Evolutionary conservation across 2,329 filamentous ascomycete species (phyloP), one percentile per base, ranked within the genome.

Genomic region (Sporothrix luriei): DNA sequence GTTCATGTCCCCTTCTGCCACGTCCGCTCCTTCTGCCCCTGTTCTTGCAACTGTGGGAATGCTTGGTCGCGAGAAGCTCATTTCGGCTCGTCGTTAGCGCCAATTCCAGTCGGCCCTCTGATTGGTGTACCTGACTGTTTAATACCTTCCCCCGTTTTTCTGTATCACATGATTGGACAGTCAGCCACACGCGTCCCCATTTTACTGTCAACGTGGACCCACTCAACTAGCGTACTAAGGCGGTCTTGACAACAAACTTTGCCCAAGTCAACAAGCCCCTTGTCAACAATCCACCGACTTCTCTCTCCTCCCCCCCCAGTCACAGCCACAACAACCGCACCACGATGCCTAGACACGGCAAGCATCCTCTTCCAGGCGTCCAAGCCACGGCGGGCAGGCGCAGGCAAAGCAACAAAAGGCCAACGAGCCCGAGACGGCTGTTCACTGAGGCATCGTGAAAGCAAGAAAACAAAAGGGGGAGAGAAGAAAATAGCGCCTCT

Each of bases 71-170:
- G 29, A 65, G 68, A 67, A 71, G 61, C 70, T 73, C 71, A 73
- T 73, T 68, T 73, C 71, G 70, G 68, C 46, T 38, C 21, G 64
- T 49, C 11, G n/a, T 48, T 62, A 69, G 49, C 29, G 43, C 54
- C 51, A 57, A 11, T 62, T 26, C 3, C 7, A 9, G 16, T 33
- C 21, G 13, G 46, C 26, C 26, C 48, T 46, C 40, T 69, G 49
- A 72, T 72, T 72, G 71, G 71, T 69, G 71, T 72, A 52, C 71
- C 71, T 72, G 71, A 57, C 46, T 48, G 59, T 9, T 24, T 24
- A 51, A 69, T 59, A 59, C 61, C 40, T 24, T 51, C 7, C 40
- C 51, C 48, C 11, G 43, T 24, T 10, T 26, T 43, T 4, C 2
- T 26, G 49, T 19, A 11, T 24, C 19, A 5, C 38, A 16, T 66